Percentiles rank a stretch among this genome's conserved stretches.
phyloP scores from a whole-genome alignment of 148 eudicot genomes.

The Rhododendron molle region DNA sequence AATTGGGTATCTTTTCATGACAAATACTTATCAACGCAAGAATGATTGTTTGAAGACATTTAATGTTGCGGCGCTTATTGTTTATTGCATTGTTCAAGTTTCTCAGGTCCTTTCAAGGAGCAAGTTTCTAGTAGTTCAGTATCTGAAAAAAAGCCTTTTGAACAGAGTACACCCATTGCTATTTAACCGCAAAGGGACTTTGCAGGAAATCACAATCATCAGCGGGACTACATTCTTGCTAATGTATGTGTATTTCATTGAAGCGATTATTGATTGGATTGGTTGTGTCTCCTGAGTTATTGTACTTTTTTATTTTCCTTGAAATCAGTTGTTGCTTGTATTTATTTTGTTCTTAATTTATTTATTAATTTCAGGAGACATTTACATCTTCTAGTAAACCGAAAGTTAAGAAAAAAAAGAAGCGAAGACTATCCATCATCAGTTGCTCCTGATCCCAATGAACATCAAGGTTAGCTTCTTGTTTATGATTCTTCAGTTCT shows the following conservation, averaged over 20 bases:
- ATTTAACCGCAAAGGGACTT: constrained; percentile 31
- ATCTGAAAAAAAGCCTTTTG: constrained; percentile 34
- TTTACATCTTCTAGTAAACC: constrained; percentile 55
- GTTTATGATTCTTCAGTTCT: not conserved
- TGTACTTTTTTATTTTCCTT: constrained; percentile 19
- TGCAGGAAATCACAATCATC: constrained; percentile 35
- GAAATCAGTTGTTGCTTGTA: not conserved
- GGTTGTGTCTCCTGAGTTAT: constrained; percentile 11
- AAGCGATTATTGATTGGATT: not conserved
- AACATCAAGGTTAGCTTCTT: constrained; percentile 54
- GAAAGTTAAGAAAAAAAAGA: constrained; percentile 67
- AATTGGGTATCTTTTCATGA: not conserved
- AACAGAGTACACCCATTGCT: constrained; percentile 28
- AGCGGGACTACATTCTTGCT: constrained; percentile 29
- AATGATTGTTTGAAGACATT: not conserved
- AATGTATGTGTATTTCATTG: constrained; percentile 34
- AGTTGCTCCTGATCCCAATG: constrained; percentile 41
- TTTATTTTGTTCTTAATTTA: constrained; percentile 11
- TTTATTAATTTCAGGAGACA: constrained; percentile 47
- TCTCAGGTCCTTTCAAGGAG: constrained; percentile 76
- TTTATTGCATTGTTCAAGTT: constrained; percentile 55
- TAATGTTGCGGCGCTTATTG: constrained; percentile 33
- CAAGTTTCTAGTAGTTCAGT: constrained; percentile 24
- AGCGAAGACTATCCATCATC: constrained; percentile 34
- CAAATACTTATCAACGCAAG: not conserved